These are phyloP conservation scores for Trichosanthes truncata DNA, from an alignment of 306 rosid genomes.

Conservation along the genomic window DNA sequence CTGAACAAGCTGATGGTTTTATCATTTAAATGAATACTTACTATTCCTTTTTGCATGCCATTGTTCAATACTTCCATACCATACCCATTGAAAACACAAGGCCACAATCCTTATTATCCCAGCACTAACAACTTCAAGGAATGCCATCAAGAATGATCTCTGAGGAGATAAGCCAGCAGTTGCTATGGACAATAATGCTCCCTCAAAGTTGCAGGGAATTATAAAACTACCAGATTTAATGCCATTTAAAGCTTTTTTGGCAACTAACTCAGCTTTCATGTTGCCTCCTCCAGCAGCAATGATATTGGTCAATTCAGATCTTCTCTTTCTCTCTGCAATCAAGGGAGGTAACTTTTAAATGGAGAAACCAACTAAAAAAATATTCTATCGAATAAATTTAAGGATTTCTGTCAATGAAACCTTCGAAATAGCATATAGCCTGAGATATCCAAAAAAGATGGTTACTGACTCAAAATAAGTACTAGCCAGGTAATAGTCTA, in stretches of 20 bases:
- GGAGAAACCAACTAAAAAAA: neutral
- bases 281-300: conserved; percentile 56
- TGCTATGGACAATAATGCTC: conserved; percentile 46
- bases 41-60: conserved; percentile 44
- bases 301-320: conserved; percentile 60
- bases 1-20: neutral
- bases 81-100: conserved; percentile 65
- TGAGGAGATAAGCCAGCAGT: conserved; percentile 88
- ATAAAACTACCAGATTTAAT: conserved; percentile 59
- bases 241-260: conserved; percentile 64
- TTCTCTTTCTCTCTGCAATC: conserved; percentile 57
- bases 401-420: neutral
- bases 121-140: conserved; percentile 53
- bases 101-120: conserved; percentile 47
- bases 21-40: conserved; percentile 22
- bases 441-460: neutral
- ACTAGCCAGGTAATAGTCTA: neutral
- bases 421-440: neutral
- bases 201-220: conserved; percentile 76
- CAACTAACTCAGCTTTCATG: conserved; percentile 84
- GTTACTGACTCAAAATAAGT: neutral
- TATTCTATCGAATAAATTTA: neutral
- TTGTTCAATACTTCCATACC: conserved; percentile 71
- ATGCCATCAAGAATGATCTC: conserved; percentile 75
- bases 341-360: neutral